phyloP scores from a whole-genome alignment of 768 basidiomycete genomes.

The Rhodocollybia butyracea region DNA sequence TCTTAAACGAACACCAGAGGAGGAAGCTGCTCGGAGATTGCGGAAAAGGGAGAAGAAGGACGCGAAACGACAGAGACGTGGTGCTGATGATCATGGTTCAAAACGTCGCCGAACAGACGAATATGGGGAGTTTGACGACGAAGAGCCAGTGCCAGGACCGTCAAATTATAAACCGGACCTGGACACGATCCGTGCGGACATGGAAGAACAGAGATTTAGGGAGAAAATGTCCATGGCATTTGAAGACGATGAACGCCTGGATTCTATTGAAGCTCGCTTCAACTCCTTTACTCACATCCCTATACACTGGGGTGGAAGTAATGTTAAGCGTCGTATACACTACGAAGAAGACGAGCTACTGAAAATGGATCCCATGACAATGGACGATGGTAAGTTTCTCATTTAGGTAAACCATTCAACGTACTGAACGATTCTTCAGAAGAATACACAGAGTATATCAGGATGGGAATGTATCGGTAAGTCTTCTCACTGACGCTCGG shows the following conservation, averaged over 20 bases:
- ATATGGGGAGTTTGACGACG: slow-evolving; percentile 35
- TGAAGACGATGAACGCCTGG: slow-evolving; percentile 69
- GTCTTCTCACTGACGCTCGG: slow-evolving; percentile 19
- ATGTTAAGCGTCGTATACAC: neutral
- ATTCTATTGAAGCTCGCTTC: slow-evolving; percentile 57
- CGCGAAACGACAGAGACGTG: slow-evolving; percentile 23
- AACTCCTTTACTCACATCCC: slow-evolving; percentile 74
- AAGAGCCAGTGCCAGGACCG: slow-evolving; percentile 8
- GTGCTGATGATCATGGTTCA: slow-evolving; percentile 11
- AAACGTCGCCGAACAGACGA: slow-evolving; percentile 28
- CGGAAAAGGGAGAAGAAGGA: slow-evolving; percentile 39
- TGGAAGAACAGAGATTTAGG: slow-evolving; percentile 65
- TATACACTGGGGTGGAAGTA: slow-evolving; percentile 17
- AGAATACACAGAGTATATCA: slow-evolving; percentile 84
- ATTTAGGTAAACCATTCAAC: no score
- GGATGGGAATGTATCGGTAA: slow-evolving; percentile 82
- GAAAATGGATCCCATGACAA: slow-evolving; percentile 35
- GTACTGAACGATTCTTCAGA: no score
- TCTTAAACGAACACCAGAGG: slow-evolving; percentile 62
- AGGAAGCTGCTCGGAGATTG: slow-evolving; percentile 43
- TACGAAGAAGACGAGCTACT: slow-evolving; percentile 37
- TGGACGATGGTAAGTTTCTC: no score
- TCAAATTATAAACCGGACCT: slow-evolving; percentile 34
- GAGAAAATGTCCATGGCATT: slow-evolving; percentile 73
- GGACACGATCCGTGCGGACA: slow-evolving; percentile 46